phyloP scores from a whole-genome alignment of 176 grass and related monocot species.

The Avena atlantica region DNA sequence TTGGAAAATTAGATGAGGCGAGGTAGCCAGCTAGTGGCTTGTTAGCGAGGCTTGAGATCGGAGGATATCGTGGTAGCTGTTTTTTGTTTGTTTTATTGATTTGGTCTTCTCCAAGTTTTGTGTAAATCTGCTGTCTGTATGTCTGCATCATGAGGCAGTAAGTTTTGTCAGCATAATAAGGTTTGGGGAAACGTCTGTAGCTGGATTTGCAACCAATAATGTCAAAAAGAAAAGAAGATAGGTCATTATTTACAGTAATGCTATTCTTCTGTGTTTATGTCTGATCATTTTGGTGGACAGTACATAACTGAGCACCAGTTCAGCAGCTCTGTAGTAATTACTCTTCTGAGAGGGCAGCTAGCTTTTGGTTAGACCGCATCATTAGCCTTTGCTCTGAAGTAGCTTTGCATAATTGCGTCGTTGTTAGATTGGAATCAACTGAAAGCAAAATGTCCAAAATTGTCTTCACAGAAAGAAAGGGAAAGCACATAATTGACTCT shows the following conservation, averaged over 20 bases:
- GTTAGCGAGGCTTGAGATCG: conserved; percentile 15
- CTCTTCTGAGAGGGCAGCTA: background rate
- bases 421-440: conserved; percentile 8
- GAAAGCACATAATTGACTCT: conserved; percentile 22
- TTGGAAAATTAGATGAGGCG: conserved; percentile 4
- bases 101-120: conserved; percentile 24
- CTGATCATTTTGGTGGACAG: background rate
- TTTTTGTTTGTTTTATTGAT: conserved; percentile 35
- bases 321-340: background rate
- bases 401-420: background rate
- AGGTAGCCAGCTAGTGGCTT: conserved; percentile 29
- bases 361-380: background rate
- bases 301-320: background rate
- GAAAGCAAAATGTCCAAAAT: background rate
- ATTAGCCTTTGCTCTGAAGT: conserved; percentile 20
- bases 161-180: conserved; percentile 41
- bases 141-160: conserved; percentile 41
- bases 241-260: background rate
- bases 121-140: conserved; percentile 34
- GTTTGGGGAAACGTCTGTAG: conserved; percentile 33
- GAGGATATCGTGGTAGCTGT: conserved; percentile 41
- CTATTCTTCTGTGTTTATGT: background rate
- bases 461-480: background rate
- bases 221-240: conserved; percentile 18
- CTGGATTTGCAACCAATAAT: conserved; percentile 30